phyloP scores from a whole-genome alignment of 257 asterid species.

The Verbena officinalis region DNA sequence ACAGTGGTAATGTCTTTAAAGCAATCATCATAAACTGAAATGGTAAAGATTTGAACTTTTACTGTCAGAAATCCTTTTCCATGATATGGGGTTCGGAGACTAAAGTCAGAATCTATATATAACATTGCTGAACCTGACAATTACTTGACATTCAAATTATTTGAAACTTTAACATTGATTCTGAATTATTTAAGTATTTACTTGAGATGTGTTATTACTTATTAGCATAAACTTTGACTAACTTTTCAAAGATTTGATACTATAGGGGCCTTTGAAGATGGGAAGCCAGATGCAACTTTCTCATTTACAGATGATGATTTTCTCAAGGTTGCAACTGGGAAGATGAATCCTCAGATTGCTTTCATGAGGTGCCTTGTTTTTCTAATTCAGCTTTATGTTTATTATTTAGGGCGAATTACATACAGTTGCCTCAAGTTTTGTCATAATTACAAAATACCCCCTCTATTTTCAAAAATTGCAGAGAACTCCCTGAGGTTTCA shows the following conservation, averaged over 20 bases:
- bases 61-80: too few species aligned
- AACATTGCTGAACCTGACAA: too few species aligned
- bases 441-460: too few species aligned
- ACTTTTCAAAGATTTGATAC: neutral
- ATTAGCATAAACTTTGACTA: neutral
- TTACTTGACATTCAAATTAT: neutral
- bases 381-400: neutral
- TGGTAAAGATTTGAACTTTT: too few species aligned
- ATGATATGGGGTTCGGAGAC: too few species aligned
- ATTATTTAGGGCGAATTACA: too few species aligned
- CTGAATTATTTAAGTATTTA: neutral
- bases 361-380: constrained; percentile 56
- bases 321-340: constrained; percentile 50
- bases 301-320: constrained; percentile 84
- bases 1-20: too few species aligned
- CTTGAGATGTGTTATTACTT: neutral
- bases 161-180: neutral
- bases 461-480: too few species aligned
- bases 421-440: too few species aligned
- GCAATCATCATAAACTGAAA: too few species aligned
- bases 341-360: constrained; percentile 66
- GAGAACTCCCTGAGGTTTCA: too few species aligned
- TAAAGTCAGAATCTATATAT: too few species aligned
- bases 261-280: constrained; percentile 76
- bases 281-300: constrained; percentile 95